Evolutionary conservation across 768 basidiomycete genomes (phyloP).

Genomic region (Chiua virens): DNA sequence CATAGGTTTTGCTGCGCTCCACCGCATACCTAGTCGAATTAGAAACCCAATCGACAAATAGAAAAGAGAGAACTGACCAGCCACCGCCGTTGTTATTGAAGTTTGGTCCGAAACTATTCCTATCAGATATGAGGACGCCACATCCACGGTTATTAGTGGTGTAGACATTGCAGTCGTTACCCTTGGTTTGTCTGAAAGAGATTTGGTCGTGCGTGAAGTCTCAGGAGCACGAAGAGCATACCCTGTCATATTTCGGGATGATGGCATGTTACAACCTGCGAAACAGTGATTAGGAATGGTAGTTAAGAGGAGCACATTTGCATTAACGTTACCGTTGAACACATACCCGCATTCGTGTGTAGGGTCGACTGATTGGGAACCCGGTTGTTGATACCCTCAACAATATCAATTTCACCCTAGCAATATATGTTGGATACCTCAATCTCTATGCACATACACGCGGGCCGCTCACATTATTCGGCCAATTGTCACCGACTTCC

Average conservation of each 20-base stretch:
- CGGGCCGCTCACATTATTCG: slow-evolving; percentile 13
- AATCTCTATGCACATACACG: background rate
- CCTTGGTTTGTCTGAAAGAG: slow-evolving; percentile 11
- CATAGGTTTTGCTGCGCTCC: slow-evolving; percentile 27
- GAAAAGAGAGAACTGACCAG: slow-evolving; percentile 21
- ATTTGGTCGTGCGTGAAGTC: background rate
- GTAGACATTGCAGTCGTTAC: slow-evolving; percentile 27
- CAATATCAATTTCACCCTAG: slow-evolving; percentile 33
- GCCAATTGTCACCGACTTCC: slow-evolving; percentile 31
- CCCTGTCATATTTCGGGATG: slow-evolving; percentile 33
- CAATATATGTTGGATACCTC: background rate
- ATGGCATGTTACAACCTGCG: slow-evolving; percentile 32
- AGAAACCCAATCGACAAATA: background rate
- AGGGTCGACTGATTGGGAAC: slow-evolving; percentile 30
- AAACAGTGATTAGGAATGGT: no score
- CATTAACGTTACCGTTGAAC: no score
- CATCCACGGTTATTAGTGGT: slow-evolving; percentile 31
- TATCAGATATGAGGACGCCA: slow-evolving; percentile 23
- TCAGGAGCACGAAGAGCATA: slow-evolving; percentile 5
- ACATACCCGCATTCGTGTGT: slow-evolving; percentile 26
- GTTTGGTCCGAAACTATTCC: slow-evolving; percentile 32
- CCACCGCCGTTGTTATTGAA: slow-evolving; percentile 41
- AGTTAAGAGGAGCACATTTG: background rate
- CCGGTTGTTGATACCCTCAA: slow-evolving; percentile 33
- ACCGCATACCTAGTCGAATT: slow-evolving; percentile 34